phyloP scores from a whole-genome alignment of 306 rosid genomes.

The Gastrolobium villosum region DNA sequence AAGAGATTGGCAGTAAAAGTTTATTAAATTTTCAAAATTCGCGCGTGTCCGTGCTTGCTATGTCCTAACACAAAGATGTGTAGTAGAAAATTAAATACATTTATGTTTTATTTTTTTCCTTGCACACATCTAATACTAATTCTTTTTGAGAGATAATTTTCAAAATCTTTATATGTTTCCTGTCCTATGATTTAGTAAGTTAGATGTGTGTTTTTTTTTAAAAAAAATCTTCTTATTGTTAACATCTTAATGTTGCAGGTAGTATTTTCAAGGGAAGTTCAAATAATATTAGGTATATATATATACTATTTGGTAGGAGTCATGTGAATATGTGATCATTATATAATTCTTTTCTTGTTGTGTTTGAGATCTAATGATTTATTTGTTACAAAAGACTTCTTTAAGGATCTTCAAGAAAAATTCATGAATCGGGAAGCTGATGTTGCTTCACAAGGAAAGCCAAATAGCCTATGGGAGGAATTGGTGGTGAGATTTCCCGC shows the following conservation, averaged over 20 bases:
- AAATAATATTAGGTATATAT: slow-evolving; percentile 98
- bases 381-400: slow-evolving; percentile 76
- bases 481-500: slow-evolving; percentile 65
- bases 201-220: slow-evolving; percentile 15
- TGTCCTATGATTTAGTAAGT: slow-evolving; percentile 41
- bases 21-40: no score
- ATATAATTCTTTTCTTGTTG: slow-evolving; percentile 30
- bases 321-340: slow-evolving; percentile 51
- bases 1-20: no score
- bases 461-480: slow-evolving; percentile 98
- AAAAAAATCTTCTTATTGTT: slow-evolving; percentile 63
- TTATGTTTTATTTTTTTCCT: slow-evolving; percentile 7
- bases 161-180: slow-evolving; percentile 28
- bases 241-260: slow-evolving; percentile 89
- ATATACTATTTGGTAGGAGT: slow-evolving; percentile 66
- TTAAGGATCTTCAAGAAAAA: slow-evolving; percentile 90
- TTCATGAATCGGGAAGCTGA: slow-evolving; percentile 91
- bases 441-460: slow-evolving; percentile 84
- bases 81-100: no score
- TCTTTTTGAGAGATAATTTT: slow-evolving; percentile 13
- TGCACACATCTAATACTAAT: neutral
- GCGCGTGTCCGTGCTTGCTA: no score
- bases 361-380: slow-evolving; percentile 48
- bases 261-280: slow-evolving; percentile 92
- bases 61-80: no score